Conservation (phyloP, 257 asterid genomes). For the Marsdenia floribunda region DNA sequence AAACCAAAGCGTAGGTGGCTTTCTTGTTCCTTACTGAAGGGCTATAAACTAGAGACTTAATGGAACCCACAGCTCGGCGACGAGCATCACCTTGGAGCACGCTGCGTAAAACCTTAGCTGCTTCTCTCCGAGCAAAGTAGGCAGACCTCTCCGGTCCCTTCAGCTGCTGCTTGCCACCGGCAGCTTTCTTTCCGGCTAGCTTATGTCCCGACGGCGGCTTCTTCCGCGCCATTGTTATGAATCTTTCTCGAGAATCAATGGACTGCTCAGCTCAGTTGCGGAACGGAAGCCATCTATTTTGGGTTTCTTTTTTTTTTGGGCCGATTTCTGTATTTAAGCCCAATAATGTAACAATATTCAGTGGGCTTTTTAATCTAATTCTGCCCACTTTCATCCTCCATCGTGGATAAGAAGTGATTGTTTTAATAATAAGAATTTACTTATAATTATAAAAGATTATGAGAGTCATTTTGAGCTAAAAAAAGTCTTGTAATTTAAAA, state of each 20-base stretch:
- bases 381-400: no score
- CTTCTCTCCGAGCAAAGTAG: slow-evolving; percentile 88
- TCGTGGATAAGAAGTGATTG: no score
- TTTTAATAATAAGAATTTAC: no score
- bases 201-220: slow-evolving; percentile 25
- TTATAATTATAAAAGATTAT: no score
- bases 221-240: slow-evolving; percentile 40
- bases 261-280: background rate
- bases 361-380: background rate
- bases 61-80: slow-evolving; percentile 79
- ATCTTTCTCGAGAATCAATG: background rate
- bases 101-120: slow-evolving; percentile 83
- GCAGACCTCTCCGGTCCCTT: slow-evolving; percentile 71
- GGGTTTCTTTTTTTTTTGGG: background rate
- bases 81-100: slow-evolving; percentile 82
- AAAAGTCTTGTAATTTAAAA: no score
- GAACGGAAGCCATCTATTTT: background rate
- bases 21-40: slow-evolving; percentile 79
- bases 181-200: slow-evolving; percentile 33
- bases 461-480: no score
- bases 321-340: background rate
- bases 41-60: slow-evolving; percentile 77
- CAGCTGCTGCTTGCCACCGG: slow-evolving; percentile 26
- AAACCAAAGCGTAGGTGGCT: slow-evolving; percentile 80
- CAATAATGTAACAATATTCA: background rate